These are phyloP conservation scores for Apiotrichum montevideense DNA, from an alignment of 1,284 basidiomycete species.

Conservation along the genomic window DNA sequence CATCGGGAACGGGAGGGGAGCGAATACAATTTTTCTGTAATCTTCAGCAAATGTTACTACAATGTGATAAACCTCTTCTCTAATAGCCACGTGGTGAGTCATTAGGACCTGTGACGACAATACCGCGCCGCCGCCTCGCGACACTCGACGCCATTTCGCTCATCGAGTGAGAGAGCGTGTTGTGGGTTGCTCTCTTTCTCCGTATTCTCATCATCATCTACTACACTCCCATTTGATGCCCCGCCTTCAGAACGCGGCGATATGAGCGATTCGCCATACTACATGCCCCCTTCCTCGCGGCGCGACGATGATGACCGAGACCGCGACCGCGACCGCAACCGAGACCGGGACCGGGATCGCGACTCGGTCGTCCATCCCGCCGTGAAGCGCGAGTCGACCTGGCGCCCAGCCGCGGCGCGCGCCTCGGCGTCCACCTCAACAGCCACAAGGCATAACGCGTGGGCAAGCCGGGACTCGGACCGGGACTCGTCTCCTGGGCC, in stretches of 20 bases:
- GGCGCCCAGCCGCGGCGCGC: slow-evolving; percentile 7
- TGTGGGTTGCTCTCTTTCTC: no score
- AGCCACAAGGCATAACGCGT: slow-evolving; percentile 6
- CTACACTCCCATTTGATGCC: not conserved
- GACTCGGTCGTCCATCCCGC: not conserved
- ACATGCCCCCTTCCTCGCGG: slow-evolving; percentile 12
- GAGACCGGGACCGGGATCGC: not conserved
- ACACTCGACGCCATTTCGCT: no score
- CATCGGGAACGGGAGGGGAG: not conserved
- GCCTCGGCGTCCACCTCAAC: not conserved
- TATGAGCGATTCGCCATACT: slow-evolving; percentile 13
- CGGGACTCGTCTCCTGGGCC: slow-evolving; percentile 1
- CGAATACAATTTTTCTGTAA: not conserved
- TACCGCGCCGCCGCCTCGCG: no score
- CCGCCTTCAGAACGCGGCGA: not conserved
- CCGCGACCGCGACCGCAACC: not conserved
- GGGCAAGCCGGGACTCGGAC: slow-evolving; percentile 8
- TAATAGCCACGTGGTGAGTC: no score
- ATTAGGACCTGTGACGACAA: no score
- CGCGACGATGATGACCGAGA: slow-evolving; percentile 1
- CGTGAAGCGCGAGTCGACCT: slow-evolving; percentile 20
- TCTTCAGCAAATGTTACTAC: no score
- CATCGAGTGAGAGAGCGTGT: no score
- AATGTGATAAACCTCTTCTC: no score
- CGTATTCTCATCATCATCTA: no score